These are phyloP conservation scores for Ehretia macrophylla DNA, from an alignment of 257 asterid genomes.

Conservation along the genomic window DNA sequence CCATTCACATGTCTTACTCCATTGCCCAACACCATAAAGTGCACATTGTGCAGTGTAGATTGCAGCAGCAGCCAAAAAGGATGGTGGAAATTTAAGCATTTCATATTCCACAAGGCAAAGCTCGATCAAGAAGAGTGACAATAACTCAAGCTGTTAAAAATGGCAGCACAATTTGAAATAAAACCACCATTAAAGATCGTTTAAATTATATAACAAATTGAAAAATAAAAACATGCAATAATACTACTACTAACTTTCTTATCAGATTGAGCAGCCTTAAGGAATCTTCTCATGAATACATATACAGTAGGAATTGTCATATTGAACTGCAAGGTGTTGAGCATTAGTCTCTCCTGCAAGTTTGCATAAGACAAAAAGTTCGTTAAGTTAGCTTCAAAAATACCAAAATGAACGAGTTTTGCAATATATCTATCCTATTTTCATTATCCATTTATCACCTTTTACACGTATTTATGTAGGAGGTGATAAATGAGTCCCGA, in stretches of 20 bases:
- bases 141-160: constrained; percentile 54
- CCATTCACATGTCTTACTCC: constrained; percentile 1
- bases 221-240: background rate
- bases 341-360: constrained; percentile 75
- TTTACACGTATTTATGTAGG: no score
- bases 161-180: background rate
- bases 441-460: no score
- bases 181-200: background rate
- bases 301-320: constrained; percentile 90
- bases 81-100: background rate
- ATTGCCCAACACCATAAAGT: background rate
- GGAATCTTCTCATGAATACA: constrained; percentile 80
- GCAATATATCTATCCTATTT: no score
- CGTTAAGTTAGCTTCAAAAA: background rate
- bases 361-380: background rate
- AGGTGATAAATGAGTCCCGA: no score
- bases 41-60: background rate
- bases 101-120: constrained; percentile 2
- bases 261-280: constrained; percentile 89
- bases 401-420: no score
- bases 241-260: constrained; percentile 38
- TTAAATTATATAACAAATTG: background rate
- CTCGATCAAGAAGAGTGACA: constrained; percentile 61
- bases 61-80: constrained; percentile 3
- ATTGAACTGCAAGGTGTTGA: constrained; percentile 72